Base-by-base conservation (phyloP, 2,329 filamentous ascomycete genomes). In the Fusarium sarcochroum region DNA sequence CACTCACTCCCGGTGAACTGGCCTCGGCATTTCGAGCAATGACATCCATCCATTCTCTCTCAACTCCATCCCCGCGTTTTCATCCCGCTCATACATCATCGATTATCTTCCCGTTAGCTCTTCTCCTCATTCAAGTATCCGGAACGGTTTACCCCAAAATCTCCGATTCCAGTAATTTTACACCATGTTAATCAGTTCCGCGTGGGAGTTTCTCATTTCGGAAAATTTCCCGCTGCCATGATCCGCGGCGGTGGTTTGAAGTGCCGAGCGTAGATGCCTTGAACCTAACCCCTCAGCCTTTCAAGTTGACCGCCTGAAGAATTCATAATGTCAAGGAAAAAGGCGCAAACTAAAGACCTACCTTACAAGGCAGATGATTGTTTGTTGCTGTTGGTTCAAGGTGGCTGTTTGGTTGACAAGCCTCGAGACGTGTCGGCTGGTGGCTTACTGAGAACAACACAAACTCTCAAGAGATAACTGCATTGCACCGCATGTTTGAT, bases 11-110 rank as follows among this genome's bases (percentile, higher is more conserved):
- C 62, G 60, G 18, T 44, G 18, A 37, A 50, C 27, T 53, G 50
- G 51, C 66, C 56, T 66, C 66, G 66, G 66, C 32, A 50, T 56
- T 63, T 34, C n/a, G 30, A 62, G 51, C 56, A 67, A 42, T 63
- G 45, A 41, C 53, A 59, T 50, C 30, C 40, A 38, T 65, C 47
- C 41, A 41, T 25, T 55, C 45, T 58, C 21, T 30, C 30, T 53
- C 37, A 37, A 30, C 14, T n/a, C n/a, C n/a, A 32, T 54, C 62
- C 61, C 63, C 63, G 32, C 61, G 61, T 52, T 52, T 66, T n/a
- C 30, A 44, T 57, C 40, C 50, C 50, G 41, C 30, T 37, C 27
- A 30, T 40, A 37, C 47, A 52, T 21, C 21, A 25, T 40, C 30
- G 17, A 58, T 46, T 53, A 58, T 46, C 48, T 38, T 48, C 30